Base-by-base conservation (phyloP, 2,329 filamentous ascomycete species). In the Phialophora tarda region DNA sequence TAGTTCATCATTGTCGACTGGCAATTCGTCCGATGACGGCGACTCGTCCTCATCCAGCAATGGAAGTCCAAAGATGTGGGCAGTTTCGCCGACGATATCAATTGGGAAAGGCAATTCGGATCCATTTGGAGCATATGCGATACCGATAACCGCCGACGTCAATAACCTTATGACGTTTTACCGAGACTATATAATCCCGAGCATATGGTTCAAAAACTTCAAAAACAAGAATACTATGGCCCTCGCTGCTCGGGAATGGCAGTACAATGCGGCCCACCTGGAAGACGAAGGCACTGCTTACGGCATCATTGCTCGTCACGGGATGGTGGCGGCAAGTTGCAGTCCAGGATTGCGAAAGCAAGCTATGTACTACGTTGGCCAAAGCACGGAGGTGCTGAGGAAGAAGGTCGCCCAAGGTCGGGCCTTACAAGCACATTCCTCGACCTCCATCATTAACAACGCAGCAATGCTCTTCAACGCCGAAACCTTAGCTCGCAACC, bases 101-200 rank as follows among this genome's bases (percentile, higher is more conserved):
- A 54, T 65, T 4, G 58, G 44, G 12, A 61, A 56, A 55, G 64
- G 64, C 28, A 66, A 66, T 34, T 66, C 64, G 7, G 64, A 66
- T 48, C 64, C 64, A 10, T 66, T 66, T 38, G 44, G 26, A 12
- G 44, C 64, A 28, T 66, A 32, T 21, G 38, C 64, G 21, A 48
- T 63, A 21, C 8, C 28, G 8, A 60, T 66, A n/a, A 61, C 57
- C 10, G 28, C 64, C 24, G 59, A 66, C 21, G 60, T 56, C 24
- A 63, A 66, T 28, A 48, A 63, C 6, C 48, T 66, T 12, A 59
- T 66, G 50, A 59, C 55, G 3, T 66, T 66, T 44, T 63, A 63
- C 32, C 53, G 64, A 21, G 59, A 66, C 53, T 63, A 55, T 48
- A 41, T 62, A 17, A 38, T 66, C 12, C 58, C 58, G 2, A 38